Evolutionary conservation across 352 stramenopile genomes (phyloP).

Genomic region (Globisporangium parvum): DNA sequence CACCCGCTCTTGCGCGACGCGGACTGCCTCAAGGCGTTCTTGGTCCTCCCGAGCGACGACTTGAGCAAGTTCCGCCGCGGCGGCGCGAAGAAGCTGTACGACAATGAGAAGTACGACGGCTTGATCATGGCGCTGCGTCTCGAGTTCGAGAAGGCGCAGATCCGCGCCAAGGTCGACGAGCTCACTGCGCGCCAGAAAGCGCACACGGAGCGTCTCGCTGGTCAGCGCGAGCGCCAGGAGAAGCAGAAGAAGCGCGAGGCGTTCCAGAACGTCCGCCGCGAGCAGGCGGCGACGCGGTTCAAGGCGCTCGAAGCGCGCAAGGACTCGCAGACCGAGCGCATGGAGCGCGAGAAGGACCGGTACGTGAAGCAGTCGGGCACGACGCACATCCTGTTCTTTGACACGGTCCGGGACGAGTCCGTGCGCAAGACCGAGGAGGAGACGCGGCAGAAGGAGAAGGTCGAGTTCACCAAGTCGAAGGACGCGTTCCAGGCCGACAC

Average conservation of each 20-base stretch:
- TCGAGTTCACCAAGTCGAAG: slow-evolving; percentile 88
- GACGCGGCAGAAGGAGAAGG: slow-evolving; percentile 78
- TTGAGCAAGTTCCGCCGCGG: slow-evolving; percentile 68
- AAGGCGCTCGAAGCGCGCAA: slow-evolving; percentile 78
- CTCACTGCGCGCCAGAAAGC: slow-evolving; percentile 61
- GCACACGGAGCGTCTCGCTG: slow-evolving; percentile 57
- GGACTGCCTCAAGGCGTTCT: slow-evolving; percentile 80
- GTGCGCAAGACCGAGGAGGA: slow-evolving; percentile 76
- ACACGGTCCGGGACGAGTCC: slow-evolving; percentile 67
- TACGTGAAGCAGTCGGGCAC: slow-evolving; percentile 65
- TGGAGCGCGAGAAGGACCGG: slow-evolving; percentile 79
- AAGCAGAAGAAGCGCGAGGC: slow-evolving; percentile 70
- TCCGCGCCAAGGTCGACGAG: slow-evolving; percentile 71
- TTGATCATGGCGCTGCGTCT: slow-evolving; percentile 71
- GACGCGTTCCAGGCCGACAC: slow-evolving; percentile 85
- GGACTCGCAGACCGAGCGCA: slow-evolving; percentile 71
- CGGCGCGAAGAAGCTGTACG: slow-evolving; percentile 67
- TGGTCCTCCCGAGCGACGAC: slow-evolving; percentile 65
- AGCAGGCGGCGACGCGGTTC: slow-evolving; percentile 65
- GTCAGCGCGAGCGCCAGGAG: slow-evolving; percentile 52
- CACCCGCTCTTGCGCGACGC: slow-evolving; percentile 73
- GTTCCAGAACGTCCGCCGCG: slow-evolving; percentile 64
- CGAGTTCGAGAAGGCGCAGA: slow-evolving; percentile 83
- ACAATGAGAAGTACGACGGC: slow-evolving; percentile 75
- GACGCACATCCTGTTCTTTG: slow-evolving; percentile 82